Base-by-base conservation (phyloP, 163 green algal species). In the Prototheca cutis region DNA sequence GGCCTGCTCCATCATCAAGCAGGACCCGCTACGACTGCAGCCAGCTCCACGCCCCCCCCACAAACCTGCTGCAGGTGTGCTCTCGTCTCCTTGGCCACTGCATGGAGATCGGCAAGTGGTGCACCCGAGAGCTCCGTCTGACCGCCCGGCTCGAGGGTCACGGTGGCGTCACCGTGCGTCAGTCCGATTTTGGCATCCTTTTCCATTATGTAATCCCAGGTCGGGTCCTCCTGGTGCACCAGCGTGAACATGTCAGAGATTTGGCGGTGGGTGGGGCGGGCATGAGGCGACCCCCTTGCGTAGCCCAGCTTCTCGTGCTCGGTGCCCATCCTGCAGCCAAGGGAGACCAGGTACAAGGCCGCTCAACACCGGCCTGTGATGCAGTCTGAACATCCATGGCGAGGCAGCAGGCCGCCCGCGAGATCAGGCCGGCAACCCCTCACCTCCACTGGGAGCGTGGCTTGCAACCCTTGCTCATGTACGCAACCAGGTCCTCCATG, bases 271-370 rank as follows among this genome's bases (percentile, higher is more conserved):
- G 71, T 58, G 25, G 79, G 60, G 3, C 72, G 62, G 17, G 67
- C 28, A 82, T 81, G 65, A 82, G 76, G 48, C 23, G 48, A 17
- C 1, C 53, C 53, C 23, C 84, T 40, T 58, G 89, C 76, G 70
- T 94, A 96, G 3, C 83, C 90, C 33, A 98, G 77, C 80, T 99
- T 99, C 69, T 99, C 92, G 66, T 99, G 91, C 78, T 99, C 92
- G 3, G 92, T 99, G 31, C 92, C 92, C 59, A 99, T 96, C 66
- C 88, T 93, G 72, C 25, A 25, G 19, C 18, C 17, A 21, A 25
- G 45, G 7, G 45, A 21, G 45, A 21, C 18, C 18, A 21, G 1
- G 48, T 23, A 25, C 7, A 25, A 25, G 45, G 45, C n/a, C n/a
- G n/a, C n/a, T n/a, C n/a, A n/a, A n/a, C n/a, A n/a, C n/a, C n/a